A percentile compares a stretch with the other conserved stretches of the same genome.
Conservation (phyloP, 140 eudicot genomes). For the Cichorium intybus region DNA sequence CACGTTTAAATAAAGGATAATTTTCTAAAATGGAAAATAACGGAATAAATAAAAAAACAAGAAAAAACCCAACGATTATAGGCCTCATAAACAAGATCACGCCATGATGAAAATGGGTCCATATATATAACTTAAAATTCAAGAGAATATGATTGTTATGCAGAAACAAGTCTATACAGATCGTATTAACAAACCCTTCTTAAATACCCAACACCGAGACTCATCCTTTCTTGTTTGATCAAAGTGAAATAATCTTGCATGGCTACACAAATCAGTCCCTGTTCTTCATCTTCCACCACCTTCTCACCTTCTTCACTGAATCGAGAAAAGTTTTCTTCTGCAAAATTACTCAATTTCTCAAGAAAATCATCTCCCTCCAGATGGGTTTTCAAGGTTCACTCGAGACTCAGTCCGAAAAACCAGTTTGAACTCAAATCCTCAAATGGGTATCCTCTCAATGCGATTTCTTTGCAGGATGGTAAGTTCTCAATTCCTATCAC, state of each 20-base stretch:
- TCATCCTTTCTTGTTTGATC: conserved; percentile 28
- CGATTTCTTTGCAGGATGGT: conserved; percentile 70
- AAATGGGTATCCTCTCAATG: conserved; percentile 81
- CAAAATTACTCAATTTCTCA: conserved; percentile 31
- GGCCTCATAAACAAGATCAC: conserved; percentile 36
- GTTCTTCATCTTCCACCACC: conserved; percentile 47
- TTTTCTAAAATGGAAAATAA: background rate
- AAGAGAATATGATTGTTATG: conserved; percentile 21
- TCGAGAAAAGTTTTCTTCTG: conserved; percentile 22
- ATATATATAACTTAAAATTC: background rate
- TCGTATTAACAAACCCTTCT: conserved; percentile 1
- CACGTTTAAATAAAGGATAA: background rate
- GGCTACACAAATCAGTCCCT: conserved; percentile 52
- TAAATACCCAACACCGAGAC: conserved; percentile 1
- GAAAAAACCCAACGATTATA: background rate
- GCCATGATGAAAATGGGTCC: conserved; percentile 15
- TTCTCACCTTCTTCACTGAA: conserved; percentile 36
- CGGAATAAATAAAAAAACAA: background rate
- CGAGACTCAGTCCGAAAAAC: conserved; percentile 44
- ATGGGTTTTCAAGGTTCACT: conserved; percentile 49
- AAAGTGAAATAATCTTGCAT: conserved; percentile 32
- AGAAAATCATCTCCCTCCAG: conserved; percentile 27
- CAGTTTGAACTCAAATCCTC: conserved; percentile 60
- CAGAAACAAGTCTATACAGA: conserved; percentile 17
- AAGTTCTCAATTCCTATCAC: conserved; percentile 8